These are phyloP conservation scores for Colletotrichum coccodes DNA, from an alignment of 2,329 filamentous ascomycete species.

Conservation along the genomic window DNA sequence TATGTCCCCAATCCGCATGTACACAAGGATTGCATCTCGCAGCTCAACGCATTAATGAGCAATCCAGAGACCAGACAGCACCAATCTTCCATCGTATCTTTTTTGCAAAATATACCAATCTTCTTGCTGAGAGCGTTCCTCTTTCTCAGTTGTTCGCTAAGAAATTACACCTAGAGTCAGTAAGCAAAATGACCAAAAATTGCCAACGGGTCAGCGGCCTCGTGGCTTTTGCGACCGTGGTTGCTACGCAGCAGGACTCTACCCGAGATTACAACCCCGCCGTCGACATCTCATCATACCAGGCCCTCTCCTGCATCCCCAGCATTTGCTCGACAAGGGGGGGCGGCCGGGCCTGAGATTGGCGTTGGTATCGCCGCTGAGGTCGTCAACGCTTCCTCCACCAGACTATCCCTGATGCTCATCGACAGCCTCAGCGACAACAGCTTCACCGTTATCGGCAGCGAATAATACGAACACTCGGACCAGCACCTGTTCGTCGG, in stretches of 20 bases:
- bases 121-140: too few relatives aligned
- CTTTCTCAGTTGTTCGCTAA: neutral
- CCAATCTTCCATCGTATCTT: too few relatives aligned
- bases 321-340: slow-evolving; percentile 11
- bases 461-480: slow-evolving; percentile 1
- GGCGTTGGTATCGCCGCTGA: slow-evolving; percentile 7
- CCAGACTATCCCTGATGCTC: slow-evolving; percentile 3
- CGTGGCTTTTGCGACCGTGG: neutral
- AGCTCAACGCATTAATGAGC: too few relatives aligned
- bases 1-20: too few relatives aligned
- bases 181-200: neutral
- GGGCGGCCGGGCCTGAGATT: neutral
- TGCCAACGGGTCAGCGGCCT: neutral
- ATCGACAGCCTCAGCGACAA: slow-evolving; percentile 41
- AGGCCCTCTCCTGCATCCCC: slow-evolving; percentile 4
- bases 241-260: neutral
- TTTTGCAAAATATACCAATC: too few relatives aligned
- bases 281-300: slow-evolving; percentile 6
- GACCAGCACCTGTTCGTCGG: slow-evolving; percentile 24
- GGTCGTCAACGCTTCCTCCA: neutral
- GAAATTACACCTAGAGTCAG: too few relatives aligned
- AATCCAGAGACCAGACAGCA: too few relatives aligned
- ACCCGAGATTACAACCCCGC: neutral
- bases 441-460: slow-evolving; percentile 15
- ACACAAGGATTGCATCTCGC: too few relatives aligned